Conservation (phyloP, 768 basidiomycete genomes). For the Mycena venus region DNA sequence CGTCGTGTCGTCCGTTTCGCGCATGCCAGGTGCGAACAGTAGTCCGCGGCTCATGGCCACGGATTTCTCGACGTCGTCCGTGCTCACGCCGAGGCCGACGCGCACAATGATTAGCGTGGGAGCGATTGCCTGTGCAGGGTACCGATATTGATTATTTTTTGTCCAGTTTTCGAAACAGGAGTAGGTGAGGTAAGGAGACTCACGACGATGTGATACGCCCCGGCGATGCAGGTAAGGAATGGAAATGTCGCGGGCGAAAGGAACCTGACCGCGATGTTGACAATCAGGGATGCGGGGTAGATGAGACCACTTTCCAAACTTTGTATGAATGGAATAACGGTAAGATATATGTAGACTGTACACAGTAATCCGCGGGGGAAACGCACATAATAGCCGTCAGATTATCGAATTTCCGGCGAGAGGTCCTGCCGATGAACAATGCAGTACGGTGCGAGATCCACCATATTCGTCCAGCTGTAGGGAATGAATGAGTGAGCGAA, state of each 20-base stretch:
- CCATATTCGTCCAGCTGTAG: slow-evolving; percentile 25
- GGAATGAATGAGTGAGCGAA: not conserved
- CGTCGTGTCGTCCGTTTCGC: not conserved
- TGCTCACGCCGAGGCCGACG: slow-evolving; percentile 23
- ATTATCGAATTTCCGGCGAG: slow-evolving; percentile 1
- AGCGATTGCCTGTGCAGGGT: slow-evolving; percentile 4
- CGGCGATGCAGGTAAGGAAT: slow-evolving; percentile 8
- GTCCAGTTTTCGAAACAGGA: not conserved
- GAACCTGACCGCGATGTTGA: slow-evolving; percentile 5
- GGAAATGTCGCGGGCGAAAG: not conserved
- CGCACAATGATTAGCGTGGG: slow-evolving; percentile 23
- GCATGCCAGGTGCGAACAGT: not conserved
- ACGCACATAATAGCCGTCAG: slow-evolving; percentile 20
- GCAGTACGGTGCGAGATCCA: slow-evolving; percentile 13
- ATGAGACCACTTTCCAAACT: slow-evolving; percentile 24
- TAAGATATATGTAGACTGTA: not conserved
- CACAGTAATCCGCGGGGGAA: not conserved
- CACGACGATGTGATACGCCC: slow-evolving; percentile 17
- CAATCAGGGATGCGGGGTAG: slow-evolving; percentile 4
- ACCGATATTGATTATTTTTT: not conserved
- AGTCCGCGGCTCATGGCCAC: not conserved
- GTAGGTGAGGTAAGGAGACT: not conserved
- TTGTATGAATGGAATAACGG: not conserved
- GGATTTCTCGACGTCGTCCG: slow-evolving; percentile 2
- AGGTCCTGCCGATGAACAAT: not conserved